Conservation (phyloP, 1,139 yeast genomes). For the Hyphopichia khmerensis region DNA sequence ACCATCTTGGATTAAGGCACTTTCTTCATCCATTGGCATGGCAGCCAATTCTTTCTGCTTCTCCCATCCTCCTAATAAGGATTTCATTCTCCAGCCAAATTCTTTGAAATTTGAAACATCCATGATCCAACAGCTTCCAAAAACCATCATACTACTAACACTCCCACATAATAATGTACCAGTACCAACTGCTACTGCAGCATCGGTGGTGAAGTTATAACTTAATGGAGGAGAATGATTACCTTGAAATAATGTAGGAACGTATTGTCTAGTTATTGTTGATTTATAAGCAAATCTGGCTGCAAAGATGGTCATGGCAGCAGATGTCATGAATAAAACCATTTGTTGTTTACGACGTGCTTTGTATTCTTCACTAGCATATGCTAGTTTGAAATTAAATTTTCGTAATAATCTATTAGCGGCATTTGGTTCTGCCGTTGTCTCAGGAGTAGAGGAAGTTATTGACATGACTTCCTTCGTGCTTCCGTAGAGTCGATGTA, state of each 20-base stretch:
- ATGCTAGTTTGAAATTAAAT: slow-evolving; percentile 33
- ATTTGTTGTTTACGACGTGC: slow-evolving; percentile 69
- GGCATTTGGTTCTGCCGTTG: neutral
- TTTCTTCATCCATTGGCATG: slow-evolving; percentile 69
- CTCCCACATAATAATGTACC: slow-evolving; percentile 76
- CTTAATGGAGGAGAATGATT: slow-evolving; percentile 80
- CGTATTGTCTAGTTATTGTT: slow-evolving; percentile 68
- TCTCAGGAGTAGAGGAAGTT: neutral
- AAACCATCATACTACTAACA: slow-evolving; percentile 67
- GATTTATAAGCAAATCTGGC: slow-evolving; percentile 76
- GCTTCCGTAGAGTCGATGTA: no score
- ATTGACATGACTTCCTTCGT: neutral
- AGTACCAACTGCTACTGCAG: slow-evolving; percentile 80
- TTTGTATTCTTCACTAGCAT: slow-evolving; percentile 43
- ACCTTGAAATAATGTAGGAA: slow-evolving; percentile 79
- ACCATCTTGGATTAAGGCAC: slow-evolving; percentile 52
- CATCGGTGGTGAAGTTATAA: slow-evolving; percentile 78
- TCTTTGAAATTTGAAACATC: slow-evolving; percentile 71
- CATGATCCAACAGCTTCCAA: slow-evolving; percentile 78
- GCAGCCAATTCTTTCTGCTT: slow-evolving; percentile 47
- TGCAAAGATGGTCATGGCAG: slow-evolving; percentile 68
- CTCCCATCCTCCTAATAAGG: slow-evolving; percentile 65
- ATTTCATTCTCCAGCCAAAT: slow-evolving; percentile 69
- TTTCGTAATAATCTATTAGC: slow-evolving; percentile 4
- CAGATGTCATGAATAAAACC: slow-evolving; percentile 69